Evolutionary conservation across 371 early-diverging fungal species (phyloP).

Genomic region (Apophysomyces sp.): DNA sequence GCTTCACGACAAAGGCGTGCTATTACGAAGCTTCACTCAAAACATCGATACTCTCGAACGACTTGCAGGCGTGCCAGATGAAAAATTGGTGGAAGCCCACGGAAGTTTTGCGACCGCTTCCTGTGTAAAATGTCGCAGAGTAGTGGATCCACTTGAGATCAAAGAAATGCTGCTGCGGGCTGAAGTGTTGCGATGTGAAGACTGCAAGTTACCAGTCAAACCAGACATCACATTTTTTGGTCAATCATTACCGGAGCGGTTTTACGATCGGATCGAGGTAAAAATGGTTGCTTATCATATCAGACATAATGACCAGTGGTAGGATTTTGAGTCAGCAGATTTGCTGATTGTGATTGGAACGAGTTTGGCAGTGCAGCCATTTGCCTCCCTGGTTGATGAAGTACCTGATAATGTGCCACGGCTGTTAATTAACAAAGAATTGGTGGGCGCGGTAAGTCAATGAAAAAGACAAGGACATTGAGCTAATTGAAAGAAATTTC

Average conservation of each 20-base stretch:
- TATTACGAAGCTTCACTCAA: constrained; percentile 90
- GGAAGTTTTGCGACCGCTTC: constrained; percentile 87
- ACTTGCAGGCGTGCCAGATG: constrained; percentile 72
- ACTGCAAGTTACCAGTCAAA: constrained; percentile 79
- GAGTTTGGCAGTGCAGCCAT: constrained; percentile 84
- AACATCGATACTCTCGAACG: constrained; percentile 97
- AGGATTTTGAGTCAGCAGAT: constrained; percentile 78
- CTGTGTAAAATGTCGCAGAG: constrained; percentile 62
- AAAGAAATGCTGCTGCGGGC: constrained; percentile 47
- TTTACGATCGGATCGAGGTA: constrained; percentile 58
- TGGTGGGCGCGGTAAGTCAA: constrained; percentile 63
- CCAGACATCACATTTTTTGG: constrained; percentile 97
- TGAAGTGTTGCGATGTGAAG: constrained; percentile 67
- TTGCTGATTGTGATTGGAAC: constrained; percentile 93
- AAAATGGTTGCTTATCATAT: constrained; percentile 2
- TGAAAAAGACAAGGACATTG: not conserved
- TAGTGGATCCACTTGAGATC: constrained; percentile 38
- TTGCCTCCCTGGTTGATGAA: constrained; percentile 74
- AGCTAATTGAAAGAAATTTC: not conserved
- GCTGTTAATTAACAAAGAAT: constrained; percentile 84
- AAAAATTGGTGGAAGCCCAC: constrained; percentile 89
- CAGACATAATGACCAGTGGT: not conserved
- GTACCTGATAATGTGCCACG: constrained; percentile 72
- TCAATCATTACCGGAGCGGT: constrained; percentile 80
- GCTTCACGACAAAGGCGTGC: constrained; percentile 68